Base-by-base conservation (phyloP, 169 alveolate species). In the Cryptosporidium viatorum region DNA sequence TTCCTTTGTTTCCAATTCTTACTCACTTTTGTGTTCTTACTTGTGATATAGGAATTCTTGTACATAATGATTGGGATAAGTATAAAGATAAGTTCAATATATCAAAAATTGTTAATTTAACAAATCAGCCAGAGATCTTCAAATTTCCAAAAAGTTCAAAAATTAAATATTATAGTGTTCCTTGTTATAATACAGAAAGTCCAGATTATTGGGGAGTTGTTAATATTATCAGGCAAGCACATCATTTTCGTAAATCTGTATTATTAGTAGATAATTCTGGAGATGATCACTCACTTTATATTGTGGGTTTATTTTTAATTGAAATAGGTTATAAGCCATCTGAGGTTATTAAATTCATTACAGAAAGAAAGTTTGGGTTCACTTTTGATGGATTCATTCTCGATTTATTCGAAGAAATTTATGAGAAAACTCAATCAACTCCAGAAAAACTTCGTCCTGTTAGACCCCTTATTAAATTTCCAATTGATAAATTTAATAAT, bases 31-130 rank as follows among this genome's bases (percentile, higher is more conserved):
- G 80, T 50, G 50, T 80, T 43, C 51, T 80, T 6, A 62, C 89
- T 12, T 41, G 89, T 23, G 89, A 80, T 50, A 65, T 80, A 3
- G 89, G 75, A 37, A 62, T 80, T 62, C 75, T 80, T 23, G 69
- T 74, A 26, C 75, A 62, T 29, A 80, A 62, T 39, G 48, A 80
- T 33, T 80, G 89, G 89, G 89, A 80, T 33, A 80, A 59, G 43
- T 21, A 43, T 26, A 80, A 59, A 43, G 75, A 80, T 65, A 80
- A 37, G 21, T 80, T 80, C 55, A 37, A 45, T 14, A 80, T 80
- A 18, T 37, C 73, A 7, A 60, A 43, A 14, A 65, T 80, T 39
- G 89, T 80, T n/a, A 80, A 80, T 65, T 39, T 80, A 21, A 80
- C 89, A 21, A 80, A 80, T 39, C 35, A 80, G 14, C 89, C 89